Percentiles rank a stretch among this genome's conserved stretches.
Evolutionary conservation across 208 protist species (phyloP).

Genomic region (Angomonas ambiguus): DNA sequence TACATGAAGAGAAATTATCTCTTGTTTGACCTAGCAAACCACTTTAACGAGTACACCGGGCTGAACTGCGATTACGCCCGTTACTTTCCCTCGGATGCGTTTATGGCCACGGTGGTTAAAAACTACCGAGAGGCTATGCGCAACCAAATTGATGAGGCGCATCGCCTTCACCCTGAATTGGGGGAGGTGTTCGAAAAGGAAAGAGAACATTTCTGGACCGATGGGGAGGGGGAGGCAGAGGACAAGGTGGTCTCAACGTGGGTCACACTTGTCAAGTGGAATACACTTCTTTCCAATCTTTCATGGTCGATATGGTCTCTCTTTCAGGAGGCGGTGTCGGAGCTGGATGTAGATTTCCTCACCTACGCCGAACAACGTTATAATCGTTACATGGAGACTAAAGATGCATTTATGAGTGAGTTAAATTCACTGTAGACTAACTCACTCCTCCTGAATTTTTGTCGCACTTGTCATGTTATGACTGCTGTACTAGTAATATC

Average conservation of each 20-base stretch:
- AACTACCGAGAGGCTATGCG: conserved; percentile 74
- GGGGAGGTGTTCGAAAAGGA: conserved; percentile 12
- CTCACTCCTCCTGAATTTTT: too few species aligned
- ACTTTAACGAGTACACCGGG: conserved; percentile 91
- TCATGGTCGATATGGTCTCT: conserved; percentile 85
- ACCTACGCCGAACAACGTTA: conserved; percentile 67
- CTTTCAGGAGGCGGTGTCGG: conserved; percentile 85
- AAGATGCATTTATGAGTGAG: not conserved
- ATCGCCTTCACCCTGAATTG: not conserved
- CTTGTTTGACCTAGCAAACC: conserved; percentile 89
- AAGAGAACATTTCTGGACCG: conserved; percentile 59
- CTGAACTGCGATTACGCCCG: conserved; percentile 83
- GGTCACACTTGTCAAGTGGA: conserved; percentile 59
- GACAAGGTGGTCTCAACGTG: conserved; percentile 27
- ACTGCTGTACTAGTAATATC: too few species aligned
- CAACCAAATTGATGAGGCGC: conserved; percentile 26
- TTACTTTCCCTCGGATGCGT: conserved; percentile 74
- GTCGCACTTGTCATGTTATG: too few species aligned
- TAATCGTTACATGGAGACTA: conserved; percentile 59
- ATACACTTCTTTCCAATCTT: conserved; percentile 79
- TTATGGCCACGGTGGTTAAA: conserved; percentile 65
- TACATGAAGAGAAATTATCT: conserved; percentile 86
- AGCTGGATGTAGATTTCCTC: conserved; percentile 84
- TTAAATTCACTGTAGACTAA: too few species aligned
- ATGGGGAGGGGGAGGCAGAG: conserved; percentile 26